Conservation (phyloP, 2,329 filamentous ascomycete genomes). For the Nemania sp. region DNA sequence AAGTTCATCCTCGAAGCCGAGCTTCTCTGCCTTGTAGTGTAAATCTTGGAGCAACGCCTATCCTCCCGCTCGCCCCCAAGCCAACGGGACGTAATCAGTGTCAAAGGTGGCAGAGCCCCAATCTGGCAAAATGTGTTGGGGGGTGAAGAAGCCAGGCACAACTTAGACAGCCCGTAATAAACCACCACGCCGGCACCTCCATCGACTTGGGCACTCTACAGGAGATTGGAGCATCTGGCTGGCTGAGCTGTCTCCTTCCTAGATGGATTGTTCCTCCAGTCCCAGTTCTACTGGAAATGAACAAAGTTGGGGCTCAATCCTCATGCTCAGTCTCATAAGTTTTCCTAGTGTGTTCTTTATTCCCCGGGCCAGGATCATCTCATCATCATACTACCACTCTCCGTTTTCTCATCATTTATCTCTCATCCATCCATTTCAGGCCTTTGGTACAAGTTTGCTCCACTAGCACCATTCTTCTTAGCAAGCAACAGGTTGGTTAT, state of each 20-base stretch:
- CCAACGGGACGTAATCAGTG: not conserved
- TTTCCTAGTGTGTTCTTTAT: not conserved
- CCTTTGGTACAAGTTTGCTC: not conserved
- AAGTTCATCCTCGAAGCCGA: slow-evolving; percentile 97
- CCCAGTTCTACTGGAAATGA: not conserved
- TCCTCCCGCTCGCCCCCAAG: not conserved
- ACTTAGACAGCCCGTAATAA: too few relatives aligned
- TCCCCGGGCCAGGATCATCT: not conserved
- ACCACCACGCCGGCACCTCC: too few relatives aligned
- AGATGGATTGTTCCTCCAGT: not conserved
- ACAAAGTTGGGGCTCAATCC: not conserved
- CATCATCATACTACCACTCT: not conserved
- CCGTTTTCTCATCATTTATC: not conserved
- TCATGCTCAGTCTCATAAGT: not conserved
- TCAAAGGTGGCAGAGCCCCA: too few relatives aligned
- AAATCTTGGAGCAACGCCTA: slow-evolving; percentile 20
- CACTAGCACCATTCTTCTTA: not conserved
- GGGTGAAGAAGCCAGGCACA: too few relatives aligned
- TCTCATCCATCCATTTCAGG: not conserved
- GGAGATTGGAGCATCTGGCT: too few relatives aligned
- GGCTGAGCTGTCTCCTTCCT: too few relatives aligned
- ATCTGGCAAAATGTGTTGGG: too few relatives aligned
- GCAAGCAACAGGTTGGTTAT: not conserved
- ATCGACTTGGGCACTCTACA: too few relatives aligned
- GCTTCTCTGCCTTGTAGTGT: slow-evolving; percentile 78